phyloP scores from a whole-genome alignment of 805 yeast genomes.

The Saturnispora quitensis region DNA sequence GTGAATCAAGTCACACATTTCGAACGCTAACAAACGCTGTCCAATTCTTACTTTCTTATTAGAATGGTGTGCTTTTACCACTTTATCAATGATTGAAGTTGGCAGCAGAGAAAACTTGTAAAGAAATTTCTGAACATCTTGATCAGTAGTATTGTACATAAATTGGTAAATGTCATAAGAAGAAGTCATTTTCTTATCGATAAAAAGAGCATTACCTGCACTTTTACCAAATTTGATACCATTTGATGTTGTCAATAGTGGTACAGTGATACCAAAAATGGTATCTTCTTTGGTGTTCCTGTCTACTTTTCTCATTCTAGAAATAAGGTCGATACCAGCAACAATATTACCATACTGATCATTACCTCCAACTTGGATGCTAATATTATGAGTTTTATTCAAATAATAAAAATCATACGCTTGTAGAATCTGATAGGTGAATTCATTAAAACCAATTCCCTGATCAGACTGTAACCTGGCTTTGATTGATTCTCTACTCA shows the following conservation, averaged over 20 bases:
- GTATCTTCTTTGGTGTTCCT: constrained; percentile 13
- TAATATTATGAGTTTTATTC: constrained; percentile 47
- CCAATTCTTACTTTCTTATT: constrained; percentile 63
- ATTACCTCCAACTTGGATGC: constrained; percentile 86
- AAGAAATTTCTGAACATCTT: constrained; percentile 58
- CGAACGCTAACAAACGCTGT: constrained; percentile 70
- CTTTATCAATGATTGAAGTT: constrained; percentile 40
- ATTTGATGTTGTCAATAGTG: constrained; percentile 73
- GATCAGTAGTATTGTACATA: constrained; percentile 72
- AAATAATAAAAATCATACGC: constrained; percentile 90
- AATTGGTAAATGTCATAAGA: constrained; percentile 81
- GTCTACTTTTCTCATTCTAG: constrained; percentile 36
- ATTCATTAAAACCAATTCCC: constrained; percentile 91
- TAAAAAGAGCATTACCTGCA: constrained; percentile 93
- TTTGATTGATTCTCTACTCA: constrained; percentile 80
- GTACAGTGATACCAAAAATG: constrained; percentile 78
- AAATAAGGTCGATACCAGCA: constrained; percentile 85
- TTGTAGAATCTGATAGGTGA: constrained; percentile 85
- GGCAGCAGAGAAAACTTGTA: constrained; percentile 78
- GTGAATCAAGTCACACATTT: constrained; percentile 80
- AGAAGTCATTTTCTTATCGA: constrained; percentile 64
- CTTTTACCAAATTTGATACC: constrained; percentile 96
- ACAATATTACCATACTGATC: constrained; percentile 99
- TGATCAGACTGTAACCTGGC: constrained; percentile 56
- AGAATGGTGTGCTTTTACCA: constrained; percentile 42